phyloP scores from a whole-genome alignment of 2,329 filamentous ascomycete species.

The Botryotinia narcissicola region DNA sequence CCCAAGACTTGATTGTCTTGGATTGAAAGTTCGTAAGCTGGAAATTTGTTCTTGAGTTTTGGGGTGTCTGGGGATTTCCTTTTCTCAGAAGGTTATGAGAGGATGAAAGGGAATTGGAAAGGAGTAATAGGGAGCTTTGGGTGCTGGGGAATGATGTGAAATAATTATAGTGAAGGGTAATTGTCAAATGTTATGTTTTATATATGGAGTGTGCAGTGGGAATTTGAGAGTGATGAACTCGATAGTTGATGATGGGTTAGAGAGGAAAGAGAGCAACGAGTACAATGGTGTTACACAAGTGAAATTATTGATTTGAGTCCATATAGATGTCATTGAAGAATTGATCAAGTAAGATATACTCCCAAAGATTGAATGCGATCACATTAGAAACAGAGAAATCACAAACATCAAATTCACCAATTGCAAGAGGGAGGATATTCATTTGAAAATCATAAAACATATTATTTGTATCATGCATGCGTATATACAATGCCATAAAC shows the following conservation, averaged over 20 bases:
- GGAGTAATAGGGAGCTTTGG: not conserved
- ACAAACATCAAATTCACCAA: not conserved
- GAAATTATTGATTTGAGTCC: not conserved
- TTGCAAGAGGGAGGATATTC: not conserved
- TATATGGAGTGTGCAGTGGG: no score
- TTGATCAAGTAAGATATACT: not conserved
- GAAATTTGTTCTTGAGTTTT: no score
- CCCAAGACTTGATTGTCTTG: no score
- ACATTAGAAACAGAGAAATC: not conserved
- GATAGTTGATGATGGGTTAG: rapidly evolving
- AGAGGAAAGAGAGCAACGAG: not conserved
- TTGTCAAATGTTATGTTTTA: no score
- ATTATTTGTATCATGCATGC: not conserved
- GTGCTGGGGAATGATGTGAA: no score
- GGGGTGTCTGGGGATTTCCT: no score
- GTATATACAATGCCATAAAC: not conserved
- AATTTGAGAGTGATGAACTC: rapidly evolving
- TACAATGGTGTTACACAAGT: not conserved
- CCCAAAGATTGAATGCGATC: not conserved
- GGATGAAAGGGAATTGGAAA: no score
- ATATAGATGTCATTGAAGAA: no score
- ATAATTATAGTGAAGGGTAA: not conserved
- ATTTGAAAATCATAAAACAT: not conserved
- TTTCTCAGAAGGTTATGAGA: no score
- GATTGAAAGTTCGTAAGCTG: no score